phyloP scores from a whole-genome alignment of 169 alveolate species.

The Cryptosporidium tyzzeri region DNA sequence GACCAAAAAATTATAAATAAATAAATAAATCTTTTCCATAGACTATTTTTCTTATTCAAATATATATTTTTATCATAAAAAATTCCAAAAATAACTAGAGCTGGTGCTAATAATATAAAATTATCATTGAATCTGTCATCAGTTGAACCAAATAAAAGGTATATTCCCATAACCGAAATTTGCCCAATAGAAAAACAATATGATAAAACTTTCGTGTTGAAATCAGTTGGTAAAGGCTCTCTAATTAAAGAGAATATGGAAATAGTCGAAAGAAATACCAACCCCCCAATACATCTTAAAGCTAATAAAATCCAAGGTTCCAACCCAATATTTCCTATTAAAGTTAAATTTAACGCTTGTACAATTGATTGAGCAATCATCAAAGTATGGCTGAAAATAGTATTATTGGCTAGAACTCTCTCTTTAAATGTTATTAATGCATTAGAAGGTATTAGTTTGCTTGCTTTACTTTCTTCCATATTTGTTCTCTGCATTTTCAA shows the following conservation, averaged over 20 bases:
- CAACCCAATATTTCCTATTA: conserved; percentile 17
- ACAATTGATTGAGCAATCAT: conserved; percentile 6
- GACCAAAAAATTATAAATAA: neutral
- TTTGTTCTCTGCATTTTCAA: neutral
- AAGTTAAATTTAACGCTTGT: conserved; percentile 11
- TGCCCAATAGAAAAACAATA: conserved; percentile 37
- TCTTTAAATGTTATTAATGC: neutral
- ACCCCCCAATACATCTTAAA: conserved; percentile 42
- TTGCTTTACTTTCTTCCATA: neutral
- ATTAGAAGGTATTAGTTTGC: neutral
- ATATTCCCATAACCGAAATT: neutral
- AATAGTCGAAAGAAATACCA: conserved; percentile 31
- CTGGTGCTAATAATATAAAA: conserved; percentile 10
- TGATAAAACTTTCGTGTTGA: conserved; percentile 19
- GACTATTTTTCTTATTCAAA: neutral
- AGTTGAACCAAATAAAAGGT: conserved; percentile 20
- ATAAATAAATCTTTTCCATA: neutral
- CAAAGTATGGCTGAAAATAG: conserved; percentile 8
- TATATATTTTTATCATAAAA: conserved; percentile 6
- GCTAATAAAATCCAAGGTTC: conserved; percentile 74
- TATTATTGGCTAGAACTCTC: neutral
- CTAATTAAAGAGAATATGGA: conserved; percentile 38
- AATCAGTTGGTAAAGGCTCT: conserved; percentile 62
- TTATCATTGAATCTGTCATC: conserved; percentile 2
- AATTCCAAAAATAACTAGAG: conserved; percentile 24